phyloP scores from a whole-genome alignment of 495 filamentous ascomycete genomes.

The Daldinia decipiens region DNA sequence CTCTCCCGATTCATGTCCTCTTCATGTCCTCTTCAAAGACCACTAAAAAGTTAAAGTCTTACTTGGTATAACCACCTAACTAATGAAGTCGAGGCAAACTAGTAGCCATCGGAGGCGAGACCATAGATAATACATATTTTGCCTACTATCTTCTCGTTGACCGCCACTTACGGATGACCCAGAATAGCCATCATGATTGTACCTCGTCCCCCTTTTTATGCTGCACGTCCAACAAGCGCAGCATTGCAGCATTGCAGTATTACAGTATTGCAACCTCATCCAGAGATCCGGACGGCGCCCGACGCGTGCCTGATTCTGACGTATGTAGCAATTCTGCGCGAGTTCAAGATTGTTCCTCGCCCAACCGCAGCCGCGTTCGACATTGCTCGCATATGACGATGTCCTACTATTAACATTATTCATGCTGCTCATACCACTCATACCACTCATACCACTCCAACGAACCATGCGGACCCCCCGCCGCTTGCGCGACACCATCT shows the following conservation, averaged over 20 bases:
- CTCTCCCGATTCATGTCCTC: conserved; percentile 30
- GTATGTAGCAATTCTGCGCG: conserved; percentile 18
- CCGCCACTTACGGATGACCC: conserved; percentile 40
- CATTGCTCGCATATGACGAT: conserved; percentile 18
- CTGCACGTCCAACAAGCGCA: conserved; percentile 16
- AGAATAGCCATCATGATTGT: conserved; percentile 31
- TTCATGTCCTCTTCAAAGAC: conserved; percentile 26
- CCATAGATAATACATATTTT: conserved; percentile 5
- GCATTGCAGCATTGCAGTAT: conserved; percentile 4
- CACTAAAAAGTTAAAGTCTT: conserved; percentile 18
- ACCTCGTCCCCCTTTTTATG: conserved; percentile 8
- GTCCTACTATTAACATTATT: conserved; percentile 9
- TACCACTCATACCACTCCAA: conserved; percentile 10
- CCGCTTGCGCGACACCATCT: not conserved
- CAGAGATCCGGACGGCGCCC: conserved; percentile 30
- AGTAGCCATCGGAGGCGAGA: conserved; percentile 10
- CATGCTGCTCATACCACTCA: conserved; percentile 5
- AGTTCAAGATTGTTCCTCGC: conserved; percentile 10
- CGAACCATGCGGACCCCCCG: not conserved
- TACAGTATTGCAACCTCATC: conserved; percentile 28
- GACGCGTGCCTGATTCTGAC: conserved; percentile 40
- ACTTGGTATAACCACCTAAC: conserved; percentile 4
- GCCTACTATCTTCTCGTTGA: conserved; percentile 15
- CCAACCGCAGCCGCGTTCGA: conserved; percentile 11
- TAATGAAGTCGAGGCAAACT: conserved; percentile 5